Evolutionary conservation across 2,329 filamentous ascomycete genomes (phyloP).

Genomic region (Aspergillus spinulosporus): DNA sequence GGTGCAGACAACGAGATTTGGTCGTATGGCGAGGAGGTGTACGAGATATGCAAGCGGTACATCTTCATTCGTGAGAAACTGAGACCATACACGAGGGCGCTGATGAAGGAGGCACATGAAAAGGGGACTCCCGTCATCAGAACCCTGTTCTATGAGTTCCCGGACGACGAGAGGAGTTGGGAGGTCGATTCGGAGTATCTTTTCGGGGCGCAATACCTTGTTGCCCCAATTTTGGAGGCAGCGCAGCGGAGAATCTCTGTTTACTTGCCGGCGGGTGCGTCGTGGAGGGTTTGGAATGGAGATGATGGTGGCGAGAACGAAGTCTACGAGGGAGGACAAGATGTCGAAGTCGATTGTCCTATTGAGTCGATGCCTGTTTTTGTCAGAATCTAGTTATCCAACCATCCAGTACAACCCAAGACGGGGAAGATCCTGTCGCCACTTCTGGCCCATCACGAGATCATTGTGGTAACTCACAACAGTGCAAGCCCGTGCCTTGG

Average conservation of each 20-base stretch:
- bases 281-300: conserved; percentile 47
- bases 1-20: conserved; percentile 56
- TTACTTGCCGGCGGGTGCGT: conserved; percentile 54
- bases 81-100: conserved; percentile 56
- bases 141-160: conserved; percentile 65
- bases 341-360: conserved; percentile 46
- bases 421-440: not conserved
- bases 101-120: conserved; percentile 63
- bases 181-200: conserved; percentile 63
- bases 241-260: conserved; percentile 48
- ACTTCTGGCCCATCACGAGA: not conserved
- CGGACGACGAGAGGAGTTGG: conserved; percentile 56
- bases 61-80: conserved; percentile 59
- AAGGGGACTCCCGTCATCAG: conserved; percentile 63
- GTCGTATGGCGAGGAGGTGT: conserved; percentile 63
- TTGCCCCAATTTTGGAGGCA: conserved; percentile 57
- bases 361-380: conserved; percentile 53
- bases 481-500: not conserved
- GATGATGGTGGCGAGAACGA: conserved; percentile 26
- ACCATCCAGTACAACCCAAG: not conserved
- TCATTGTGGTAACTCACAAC: not conserved
- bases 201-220: conserved; percentile 62
- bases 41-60: conserved; percentile 61
- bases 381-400: conserved; percentile 17
- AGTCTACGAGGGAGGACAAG: conserved; percentile 41